phyloP scores from a whole-genome alignment of 1,284 basidiomycete species.

The Caloboletus firmus region DNA sequence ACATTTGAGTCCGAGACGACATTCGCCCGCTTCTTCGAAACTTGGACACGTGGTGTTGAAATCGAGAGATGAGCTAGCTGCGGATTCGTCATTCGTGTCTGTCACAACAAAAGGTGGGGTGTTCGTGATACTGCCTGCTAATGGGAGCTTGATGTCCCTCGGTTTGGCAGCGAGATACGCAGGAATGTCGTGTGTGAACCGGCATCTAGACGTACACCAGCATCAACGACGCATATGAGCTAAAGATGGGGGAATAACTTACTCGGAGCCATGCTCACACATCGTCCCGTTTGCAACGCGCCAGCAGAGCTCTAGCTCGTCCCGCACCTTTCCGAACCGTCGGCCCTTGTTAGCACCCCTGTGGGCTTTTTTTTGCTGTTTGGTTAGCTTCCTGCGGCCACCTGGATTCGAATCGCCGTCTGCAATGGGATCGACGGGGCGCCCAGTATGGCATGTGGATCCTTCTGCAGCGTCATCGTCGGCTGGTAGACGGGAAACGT shows the following conservation, averaged over 20 bases:
- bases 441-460: conserved; percentile 43
- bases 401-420: conserved; percentile 36
- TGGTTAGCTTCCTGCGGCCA: conserved; percentile 47
- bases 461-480: conserved; percentile 83
- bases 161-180: conserved; percentile 79
- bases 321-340: conserved; percentile 67
- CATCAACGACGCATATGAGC: not conserved
- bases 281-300: conserved; percentile 59
- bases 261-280: conserved; percentile 69
- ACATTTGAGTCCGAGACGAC: conserved; percentile 87
- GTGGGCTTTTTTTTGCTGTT: conserved; percentile 69
- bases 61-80: conserved; percentile 42
- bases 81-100: not conserved
- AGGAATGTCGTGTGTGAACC: conserved; percentile 77
- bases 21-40: conserved; percentile 75
- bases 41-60: conserved; percentile 65
- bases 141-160: conserved; percentile 65
- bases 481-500: conserved; percentile 39
- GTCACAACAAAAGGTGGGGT: conserved; percentile 49
- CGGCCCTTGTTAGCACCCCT: conserved; percentile 79
- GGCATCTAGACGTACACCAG: conserved; percentile 54
- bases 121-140: conserved; percentile 41
- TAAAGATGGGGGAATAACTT: conserved; percentile 28
- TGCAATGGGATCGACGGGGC: conserved; percentile 19
- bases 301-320: conserved; percentile 77